Base-by-base conservation (phyloP, 2,329 filamentous ascomycete species). In the Fusarium pseudonygamai region DNA sequence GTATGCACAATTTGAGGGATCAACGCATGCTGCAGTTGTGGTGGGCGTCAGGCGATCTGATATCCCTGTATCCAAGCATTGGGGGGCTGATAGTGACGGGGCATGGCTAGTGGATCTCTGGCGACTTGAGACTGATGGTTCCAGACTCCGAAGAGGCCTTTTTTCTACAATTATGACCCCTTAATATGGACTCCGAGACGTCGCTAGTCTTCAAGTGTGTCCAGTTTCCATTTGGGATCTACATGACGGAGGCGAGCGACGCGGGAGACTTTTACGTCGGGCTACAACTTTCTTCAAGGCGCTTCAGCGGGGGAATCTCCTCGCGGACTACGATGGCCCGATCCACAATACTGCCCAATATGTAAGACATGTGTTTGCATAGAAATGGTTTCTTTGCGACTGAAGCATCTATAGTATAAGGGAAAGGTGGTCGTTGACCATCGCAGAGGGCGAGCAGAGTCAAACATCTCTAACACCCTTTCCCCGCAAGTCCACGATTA, bases 251-350 rank as follows among this genome's bases (percentile, higher is more conserved):
- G 26, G 43, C 8, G 18, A 46, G 43, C 43, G 24, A 15, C 43
- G 43, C 22, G 9, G 8, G 12, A 46, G 8, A 0, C 3, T 46
- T 15, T 11, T 46, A 28, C 5, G 6, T 4, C 26, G 26, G 0
- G 8, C 8, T 46, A 8, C 18, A 15, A 28, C 13, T 22, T 14
- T 46, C 8, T 5, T 46, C 26, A 46, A 46, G 26, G 43, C 43
- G 5, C 43, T 46, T 46, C 43, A 20, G 6, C 43, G 26, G 4
- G 43, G 43, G 4, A 46, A 22, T 28, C 24, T 46, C 24, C 8
- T 46, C 7, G 43, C 15, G 8, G 8, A 46, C 4, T 46, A 46
- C 13, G 6, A 46, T 12, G 26, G 26, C 6, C 43, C 13, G 3
- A 46, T 46, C 26, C 22, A 15, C 20, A 2, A 28, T 1, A 46